These are phyloP conservation scores for Metschnikowia cerradonensis DNA, from an alignment of 805 yeast genomes.

Conservation along the genomic window DNA sequence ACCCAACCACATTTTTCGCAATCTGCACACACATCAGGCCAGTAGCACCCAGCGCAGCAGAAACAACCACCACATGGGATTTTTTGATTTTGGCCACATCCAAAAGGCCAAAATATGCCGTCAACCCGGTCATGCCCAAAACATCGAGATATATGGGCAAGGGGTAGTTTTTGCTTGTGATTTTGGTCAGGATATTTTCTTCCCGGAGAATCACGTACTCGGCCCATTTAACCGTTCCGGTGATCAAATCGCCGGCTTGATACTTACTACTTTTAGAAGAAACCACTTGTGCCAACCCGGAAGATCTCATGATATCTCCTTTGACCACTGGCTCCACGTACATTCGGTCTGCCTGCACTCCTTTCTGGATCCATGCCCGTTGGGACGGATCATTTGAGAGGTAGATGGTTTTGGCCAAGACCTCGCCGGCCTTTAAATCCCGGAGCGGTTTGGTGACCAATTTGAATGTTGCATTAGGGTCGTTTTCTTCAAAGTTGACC, in stretches of 20 bases:
- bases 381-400: conserved; percentile 61
- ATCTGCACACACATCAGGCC: conserved; percentile 56
- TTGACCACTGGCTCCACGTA: conserved; percentile 16
- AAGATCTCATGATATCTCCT: conserved; percentile 43
- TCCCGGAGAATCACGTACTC: conserved; percentile 38
- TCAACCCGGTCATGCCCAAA: conserved; percentile 54
- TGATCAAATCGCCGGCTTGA: conserved; percentile 41
- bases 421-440: conserved; percentile 31
- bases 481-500: conserved; percentile 18
- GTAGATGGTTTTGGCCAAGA: conserved; percentile 42
- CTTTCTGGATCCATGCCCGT: conserved; percentile 45
- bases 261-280: conserved; percentile 39
- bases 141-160: conserved; percentile 29
- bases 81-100: conserved; percentile 43
- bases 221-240: conserved; percentile 42
- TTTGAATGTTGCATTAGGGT: conserved; percentile 27
- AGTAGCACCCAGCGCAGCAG: conserved; percentile 73
- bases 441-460: conserved; percentile 8
- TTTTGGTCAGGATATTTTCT: conserved; percentile 20
- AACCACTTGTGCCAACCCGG: conserved; percentile 47
- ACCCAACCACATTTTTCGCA: conserved; percentile 49
- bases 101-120: conserved; percentile 54
- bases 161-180: conserved; percentile 9
- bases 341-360: conserved; percentile 5
- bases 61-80: conserved; percentile 47